Evolutionary conservation across 75 land plant species (phyloP).

Genomic region (Sequoiadendron giganteum): DNA sequence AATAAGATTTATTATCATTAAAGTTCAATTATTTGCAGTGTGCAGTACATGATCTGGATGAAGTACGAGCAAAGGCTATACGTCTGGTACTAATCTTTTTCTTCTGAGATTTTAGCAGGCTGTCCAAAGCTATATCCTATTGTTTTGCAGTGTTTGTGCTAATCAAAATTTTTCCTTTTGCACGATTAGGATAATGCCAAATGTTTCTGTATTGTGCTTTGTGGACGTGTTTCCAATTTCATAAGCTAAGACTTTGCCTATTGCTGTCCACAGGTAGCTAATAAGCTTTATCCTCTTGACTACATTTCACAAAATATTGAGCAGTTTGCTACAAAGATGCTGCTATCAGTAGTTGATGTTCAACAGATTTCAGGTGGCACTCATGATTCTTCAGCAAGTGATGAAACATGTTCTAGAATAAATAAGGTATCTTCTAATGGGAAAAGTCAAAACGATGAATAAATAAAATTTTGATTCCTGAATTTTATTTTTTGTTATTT

Average conservation of each 20-base stretch:
- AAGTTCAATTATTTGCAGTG: conserved; percentile 36
- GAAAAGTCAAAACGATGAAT: neutral
- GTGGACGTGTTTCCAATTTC: neutral
- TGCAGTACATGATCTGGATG: conserved; percentile 77
- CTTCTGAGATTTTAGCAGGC: neutral
- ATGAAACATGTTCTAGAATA: neutral
- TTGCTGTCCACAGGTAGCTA: conserved; percentile 75
- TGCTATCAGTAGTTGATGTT: conserved; percentile 67
- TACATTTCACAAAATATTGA: conserved; percentile 76
- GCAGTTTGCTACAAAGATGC: conserved; percentile 78
- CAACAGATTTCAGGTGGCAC: conserved; percentile 23
- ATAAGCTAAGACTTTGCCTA: neutral
- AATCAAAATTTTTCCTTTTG: neutral
- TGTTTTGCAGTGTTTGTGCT: neutral
- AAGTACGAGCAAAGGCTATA: conserved; percentile 86
- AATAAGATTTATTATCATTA: neutral
- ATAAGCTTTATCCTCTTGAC: conserved; percentile 77
- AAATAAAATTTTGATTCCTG: neutral
- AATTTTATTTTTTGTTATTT: neutral
- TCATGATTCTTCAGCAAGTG: conserved; percentile 7
- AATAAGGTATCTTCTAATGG: neutral
- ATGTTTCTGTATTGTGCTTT: neutral
- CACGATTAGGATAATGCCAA: neutral
- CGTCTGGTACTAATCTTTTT: conserved; percentile 63
- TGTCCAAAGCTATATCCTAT: neutral